phyloP scores from a whole-genome alignment of 495 filamentous ascomycete species.

The Bryoglossum gracile region DNA sequence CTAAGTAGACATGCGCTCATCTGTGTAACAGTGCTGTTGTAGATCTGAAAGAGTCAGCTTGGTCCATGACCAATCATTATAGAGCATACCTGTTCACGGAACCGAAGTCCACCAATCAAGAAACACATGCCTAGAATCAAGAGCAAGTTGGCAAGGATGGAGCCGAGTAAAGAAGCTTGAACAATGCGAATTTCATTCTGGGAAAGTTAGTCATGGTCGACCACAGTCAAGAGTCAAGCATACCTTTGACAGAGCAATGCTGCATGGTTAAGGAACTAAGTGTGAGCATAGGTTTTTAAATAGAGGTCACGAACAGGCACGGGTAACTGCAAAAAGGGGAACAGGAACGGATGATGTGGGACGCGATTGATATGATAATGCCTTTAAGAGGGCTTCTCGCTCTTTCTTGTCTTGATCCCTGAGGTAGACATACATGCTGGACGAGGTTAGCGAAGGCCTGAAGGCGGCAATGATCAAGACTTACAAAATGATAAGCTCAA shows the following conservation, averaged over 20 bases:
- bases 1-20: slow-evolving; percentile 91
- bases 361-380: slow-evolving; percentile 36
- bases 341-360: slow-evolving; percentile 27
- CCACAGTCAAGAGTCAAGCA: slow-evolving; percentile 19
- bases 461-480: no score
- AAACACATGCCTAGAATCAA: slow-evolving; percentile 90
- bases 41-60: slow-evolving; percentile 50
- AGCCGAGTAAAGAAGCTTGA: slow-evolving; percentile 80
- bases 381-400: slow-evolving; percentile 33
- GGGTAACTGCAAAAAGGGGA: slow-evolving; percentile 6
- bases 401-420: slow-evolving; percentile 33
- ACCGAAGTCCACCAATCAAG: slow-evolving; percentile 76
- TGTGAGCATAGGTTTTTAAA: slow-evolving; percentile 32
- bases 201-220: slow-evolving; percentile 32
- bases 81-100: slow-evolving; percentile 63
- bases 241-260: slow-evolving; percentile 60
- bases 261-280: slow-evolving; percentile 29
- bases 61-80: not conserved
- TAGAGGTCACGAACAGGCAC: slow-evolving; percentile 20
- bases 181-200: slow-evolving; percentile 81
- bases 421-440: slow-evolving; percentile 38
- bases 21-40: slow-evolving; percentile 90
- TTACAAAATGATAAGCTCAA: slow-evolving; percentile 82
- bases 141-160: slow-evolving; percentile 79
- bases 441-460: slow-evolving; percentile 19